Evolutionary conservation across 2,329 filamentous ascomycete species (phyloP), one percentile per base, ranked within the genome.

Genomic region (Aspergillus hortae): DNA sequence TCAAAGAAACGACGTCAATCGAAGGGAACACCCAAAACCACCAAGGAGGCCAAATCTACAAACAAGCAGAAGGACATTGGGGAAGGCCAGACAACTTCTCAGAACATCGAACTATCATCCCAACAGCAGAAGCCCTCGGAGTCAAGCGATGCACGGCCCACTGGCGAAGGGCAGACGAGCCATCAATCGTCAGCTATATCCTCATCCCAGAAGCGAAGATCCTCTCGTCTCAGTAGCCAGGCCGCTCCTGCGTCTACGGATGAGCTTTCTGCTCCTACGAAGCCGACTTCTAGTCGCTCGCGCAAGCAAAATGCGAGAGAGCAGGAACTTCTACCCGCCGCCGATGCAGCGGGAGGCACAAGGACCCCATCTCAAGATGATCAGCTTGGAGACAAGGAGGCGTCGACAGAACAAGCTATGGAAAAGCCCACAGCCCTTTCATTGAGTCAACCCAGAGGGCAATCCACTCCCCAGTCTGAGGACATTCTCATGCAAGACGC

Each of bases 121-220:
- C n/a, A 43, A 45, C 14, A 49, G 33, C 42, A 55, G 44, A 45
- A 15, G 4, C 11, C 3, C 38, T 14, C 17, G 15, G 21, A 38
- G 12, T 6, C 35, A 17, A 38, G 15, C 15, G 12, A 17, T 23
- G 15, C 23, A 35, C 15, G 25, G 32, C 21, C 3, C 21, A 17
- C 36, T 41, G 25, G 23, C 6, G 36, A 38, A 33, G 12, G 25
- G 21, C 19, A 38, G 32, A 35, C 10, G n/a, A 46, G 44, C 12
- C 14, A 9, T 10, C 27, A 10, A 36, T 15, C 6, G 9, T 30
- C 41, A 10, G 40, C 19, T n/a, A 56, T 61, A 1, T 46, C 44
- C 2, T 54, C 52, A 14, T 58, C 64, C 19, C 58, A 66, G 23
- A 69, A 69, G 53, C 56, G 65, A 33, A 66, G 66, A 45, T 71